A percentile compares a stretch with the other conserved stretches of the same genome.
phyloP scores from a whole-genome alignment of 2,329 filamentous ascomycete genomes.

The Arthrobotrys sinensis region DNA sequence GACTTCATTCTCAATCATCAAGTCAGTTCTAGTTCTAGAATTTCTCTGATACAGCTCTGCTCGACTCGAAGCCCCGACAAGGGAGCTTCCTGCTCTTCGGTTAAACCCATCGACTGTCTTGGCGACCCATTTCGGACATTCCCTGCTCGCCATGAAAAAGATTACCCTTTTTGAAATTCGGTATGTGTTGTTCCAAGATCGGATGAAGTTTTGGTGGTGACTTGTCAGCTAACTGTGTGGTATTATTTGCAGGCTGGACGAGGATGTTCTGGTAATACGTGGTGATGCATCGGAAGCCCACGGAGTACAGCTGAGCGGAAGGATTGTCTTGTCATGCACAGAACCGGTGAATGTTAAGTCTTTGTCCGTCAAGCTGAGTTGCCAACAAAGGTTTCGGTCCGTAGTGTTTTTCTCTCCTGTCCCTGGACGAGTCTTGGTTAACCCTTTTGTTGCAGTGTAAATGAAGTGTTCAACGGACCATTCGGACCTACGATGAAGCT shows the following conservation, averaged over 20 bases:
- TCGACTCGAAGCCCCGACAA: constrained; percentile 42
- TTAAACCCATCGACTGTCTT: constrained; percentile 48
- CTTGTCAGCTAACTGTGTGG: constrained; percentile 30
- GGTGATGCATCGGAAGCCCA: constrained; percentile 82
- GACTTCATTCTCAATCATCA: constrained; percentile 11
- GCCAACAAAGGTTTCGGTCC: constrained; percentile 79
- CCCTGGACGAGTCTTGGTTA: constrained; percentile 68
- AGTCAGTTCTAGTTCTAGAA: neutral
- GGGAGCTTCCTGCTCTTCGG: constrained; percentile 58
- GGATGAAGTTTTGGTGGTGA: neutral
- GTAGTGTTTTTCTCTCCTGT: constrained; percentile 65
- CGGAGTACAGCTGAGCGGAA: constrained; percentile 81
- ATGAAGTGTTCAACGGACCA: constrained; percentile 74
- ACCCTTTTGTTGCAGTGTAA: constrained; percentile 66
- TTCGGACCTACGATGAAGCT: constrained; percentile 74
- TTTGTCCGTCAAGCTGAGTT: constrained; percentile 79
- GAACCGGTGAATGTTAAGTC: constrained; percentile 80
- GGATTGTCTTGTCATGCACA: constrained; percentile 80
- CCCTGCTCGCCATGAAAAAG: constrained; percentile 47
- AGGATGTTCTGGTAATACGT: constrained; percentile 84
- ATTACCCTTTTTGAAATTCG: constrained; percentile 64
- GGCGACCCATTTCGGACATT: constrained; percentile 41
- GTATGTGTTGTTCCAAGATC: constrained; percentile 57
- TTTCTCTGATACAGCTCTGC: constrained; percentile 22
- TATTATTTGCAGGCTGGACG: constrained; percentile 75